These are phyloP conservation scores for Arthonia radiata DNA, from an alignment of 495 filamentous ascomycete species.

Conservation along the genomic window DNA sequence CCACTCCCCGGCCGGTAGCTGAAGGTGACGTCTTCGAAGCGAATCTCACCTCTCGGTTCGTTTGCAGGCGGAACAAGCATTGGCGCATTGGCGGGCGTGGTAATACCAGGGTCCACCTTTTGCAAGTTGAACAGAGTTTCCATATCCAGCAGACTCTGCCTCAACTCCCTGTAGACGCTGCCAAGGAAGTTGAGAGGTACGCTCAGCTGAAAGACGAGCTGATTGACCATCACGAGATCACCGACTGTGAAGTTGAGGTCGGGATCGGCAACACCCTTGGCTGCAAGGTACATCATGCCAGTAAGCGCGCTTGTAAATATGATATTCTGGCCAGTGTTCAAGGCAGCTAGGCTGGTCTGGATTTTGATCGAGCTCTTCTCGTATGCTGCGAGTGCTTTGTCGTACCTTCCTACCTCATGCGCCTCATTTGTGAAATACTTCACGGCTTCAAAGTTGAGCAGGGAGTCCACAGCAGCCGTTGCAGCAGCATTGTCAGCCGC, in stretches of 20 bases:
- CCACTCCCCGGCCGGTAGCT: conserved; percentile 71
- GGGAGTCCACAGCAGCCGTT: conserved; percentile 81
- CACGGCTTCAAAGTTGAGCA: conserved; percentile 97
- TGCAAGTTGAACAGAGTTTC: conserved; percentile 97
- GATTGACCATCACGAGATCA: conserved; percentile 94
- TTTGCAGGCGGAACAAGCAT: conserved; percentile 44
- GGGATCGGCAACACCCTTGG: conserved; percentile 62
- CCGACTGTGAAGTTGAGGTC: conserved; percentile 75
- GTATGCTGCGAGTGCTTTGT: conserved; percentile 62
- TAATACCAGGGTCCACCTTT: conserved; percentile 79
- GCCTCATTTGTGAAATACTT: conserved; percentile 99
- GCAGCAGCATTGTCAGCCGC: conserved; percentile 88
- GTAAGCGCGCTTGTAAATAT: conserved; percentile 91
- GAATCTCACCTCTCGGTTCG: conserved; percentile 77
- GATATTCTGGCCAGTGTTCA: conserved; percentile 95
- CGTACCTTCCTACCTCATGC: conserved; percentile 77
- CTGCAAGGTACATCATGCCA: conserved; percentile 94
- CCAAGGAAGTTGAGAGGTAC: conserved; percentile 92
- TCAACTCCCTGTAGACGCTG: conserved; percentile 81
- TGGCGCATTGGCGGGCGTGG: conserved; percentile 47
- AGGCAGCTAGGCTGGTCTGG: conserved; percentile 69
- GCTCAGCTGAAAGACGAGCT: conserved; percentile 92
- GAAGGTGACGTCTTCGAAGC: conserved; percentile 85
- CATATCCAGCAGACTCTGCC: conserved; percentile 91
- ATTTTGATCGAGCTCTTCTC: conserved; percentile 92